Conservation (phyloP, 495 filamentous ascomycete species). For the Daldinia childiae region DNA sequence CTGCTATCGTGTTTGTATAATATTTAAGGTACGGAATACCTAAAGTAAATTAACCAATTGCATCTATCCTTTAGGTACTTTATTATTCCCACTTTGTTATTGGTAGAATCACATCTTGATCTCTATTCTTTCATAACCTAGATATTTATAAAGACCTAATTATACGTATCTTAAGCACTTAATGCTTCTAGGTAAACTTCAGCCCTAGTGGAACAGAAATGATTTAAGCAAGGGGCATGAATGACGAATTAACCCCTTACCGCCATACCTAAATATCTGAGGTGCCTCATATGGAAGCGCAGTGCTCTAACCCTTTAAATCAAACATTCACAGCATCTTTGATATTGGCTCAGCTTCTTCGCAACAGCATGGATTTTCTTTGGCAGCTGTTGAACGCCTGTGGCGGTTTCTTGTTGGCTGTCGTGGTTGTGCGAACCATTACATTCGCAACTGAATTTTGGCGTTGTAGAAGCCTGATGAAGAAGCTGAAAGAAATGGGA, state of each 20-base stretch:
- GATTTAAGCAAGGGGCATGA: background rate
- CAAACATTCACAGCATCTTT: background rate
- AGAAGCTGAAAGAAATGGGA: conserved; percentile 33
- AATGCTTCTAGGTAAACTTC: too few species aligned
- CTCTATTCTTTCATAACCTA: too few species aligned
- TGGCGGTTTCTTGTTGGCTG: conserved; percentile 28
- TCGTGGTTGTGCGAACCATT: conserved; percentile 18
- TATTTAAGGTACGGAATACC: too few species aligned
- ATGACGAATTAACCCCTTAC: background rate
- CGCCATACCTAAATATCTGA: background rate
- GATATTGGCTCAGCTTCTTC: background rate
- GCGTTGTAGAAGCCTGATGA: conserved; percentile 31
- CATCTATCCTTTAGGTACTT: too few species aligned
- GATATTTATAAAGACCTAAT: too few species aligned
- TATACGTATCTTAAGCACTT: too few species aligned
- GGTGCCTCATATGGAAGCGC: background rate
- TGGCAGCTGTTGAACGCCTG: conserved; percentile 24
- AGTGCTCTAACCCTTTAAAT: background rate
- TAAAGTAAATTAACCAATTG: too few species aligned
- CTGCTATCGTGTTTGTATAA: too few species aligned
- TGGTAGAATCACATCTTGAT: too few species aligned
- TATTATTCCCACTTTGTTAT: too few species aligned
- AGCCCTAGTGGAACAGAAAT: too few species aligned
- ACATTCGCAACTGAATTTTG: conserved; percentile 34
- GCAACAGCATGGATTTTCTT: conserved; percentile 19